phyloP scores from a whole-genome alignment of 345 rosid species.

The Theobroma cacao region DNA sequence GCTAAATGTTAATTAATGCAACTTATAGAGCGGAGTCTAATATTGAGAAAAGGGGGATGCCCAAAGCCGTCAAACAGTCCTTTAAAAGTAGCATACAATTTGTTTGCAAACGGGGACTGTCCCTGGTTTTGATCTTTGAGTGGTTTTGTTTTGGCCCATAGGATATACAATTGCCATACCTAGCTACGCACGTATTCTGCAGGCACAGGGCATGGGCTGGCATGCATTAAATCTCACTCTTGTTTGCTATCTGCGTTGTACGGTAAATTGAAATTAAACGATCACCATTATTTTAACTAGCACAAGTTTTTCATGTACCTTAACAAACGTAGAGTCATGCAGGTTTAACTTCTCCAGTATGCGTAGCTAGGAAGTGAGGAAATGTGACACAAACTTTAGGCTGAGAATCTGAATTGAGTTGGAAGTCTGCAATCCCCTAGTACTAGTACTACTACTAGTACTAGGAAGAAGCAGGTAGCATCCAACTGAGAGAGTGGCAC shows the following conservation, averaged over 20 bases:
- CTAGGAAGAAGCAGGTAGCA: not conserved
- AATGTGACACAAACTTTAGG: not conserved
- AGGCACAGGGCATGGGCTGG: not conserved
- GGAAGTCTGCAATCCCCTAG: not conserved
- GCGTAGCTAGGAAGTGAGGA: not conserved
- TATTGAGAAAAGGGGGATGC: not conserved
- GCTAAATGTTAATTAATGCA: not conserved
- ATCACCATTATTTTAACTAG: not conserved
- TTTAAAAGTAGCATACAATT: slow-evolving; percentile 11
- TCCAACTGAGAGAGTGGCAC: not conserved
- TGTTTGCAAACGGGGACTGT: slow-evolving; percentile 18
- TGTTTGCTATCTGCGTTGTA: not conserved
- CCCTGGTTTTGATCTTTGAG: slow-evolving; percentile 22
- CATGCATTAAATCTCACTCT: not conserved
- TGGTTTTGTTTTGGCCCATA: slow-evolving; percentile 28
- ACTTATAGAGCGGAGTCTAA: not conserved
- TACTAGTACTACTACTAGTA: not conserved
- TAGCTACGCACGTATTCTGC: not conserved
- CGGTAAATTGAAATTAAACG: not conserved
- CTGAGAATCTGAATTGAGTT: not conserved
- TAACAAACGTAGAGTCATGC: not conserved
- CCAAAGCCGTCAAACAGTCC: not conserved
- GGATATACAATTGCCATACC: slow-evolving; percentile 3
- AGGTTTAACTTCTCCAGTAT: not conserved
- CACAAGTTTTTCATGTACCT: not conserved